Percentiles rank a stretch among this genome's conserved stretches.
phyloP scores from a whole-genome alignment of 2,329 filamentous ascomycete genomes.

The Grosmannia serpens region DNA sequence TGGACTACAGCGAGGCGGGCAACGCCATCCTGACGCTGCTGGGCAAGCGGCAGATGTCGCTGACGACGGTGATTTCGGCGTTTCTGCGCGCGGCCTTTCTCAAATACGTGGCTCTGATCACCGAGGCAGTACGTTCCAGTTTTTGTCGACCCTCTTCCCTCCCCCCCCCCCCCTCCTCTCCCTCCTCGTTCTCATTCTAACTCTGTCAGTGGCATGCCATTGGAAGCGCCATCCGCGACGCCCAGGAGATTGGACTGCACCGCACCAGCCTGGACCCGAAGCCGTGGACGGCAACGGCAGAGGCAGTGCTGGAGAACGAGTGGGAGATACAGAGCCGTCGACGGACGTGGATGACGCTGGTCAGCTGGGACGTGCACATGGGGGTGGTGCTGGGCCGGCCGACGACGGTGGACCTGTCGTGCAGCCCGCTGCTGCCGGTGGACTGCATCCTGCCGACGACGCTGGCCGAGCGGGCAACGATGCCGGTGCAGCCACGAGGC shows the following conservation, averaged over 20 bases:
- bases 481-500: constrained; percentile 34
- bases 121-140: constrained; percentile 36
- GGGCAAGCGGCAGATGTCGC: constrained; percentile 43
- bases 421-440: constrained; percentile 37
- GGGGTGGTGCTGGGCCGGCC: constrained; percentile 42
- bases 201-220: constrained; percentile 39
- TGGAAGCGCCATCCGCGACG: constrained; percentile 46
- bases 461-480: constrained; percentile 28
- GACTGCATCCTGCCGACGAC: constrained; percentile 36
- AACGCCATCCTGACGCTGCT: constrained; percentile 40
- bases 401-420: constrained; percentile 40
- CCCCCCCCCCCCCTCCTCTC: too few species aligned
- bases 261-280: constrained; percentile 40
- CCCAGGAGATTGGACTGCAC: constrained; percentile 51
- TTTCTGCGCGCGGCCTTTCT: constrained; percentile 45
- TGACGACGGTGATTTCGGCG: constrained; percentile 45
- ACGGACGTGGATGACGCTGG: constrained; percentile 43
- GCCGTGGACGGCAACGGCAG: constrained; percentile 31
- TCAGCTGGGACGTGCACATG: constrained; percentile 43
- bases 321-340: constrained; percentile 47
- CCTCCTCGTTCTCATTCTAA: neutral
- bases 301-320: constrained; percentile 41
- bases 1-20: constrained; percentile 49
- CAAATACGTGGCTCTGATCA: constrained; percentile 47
- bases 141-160: neutral